Conservation (phyloP, 768 basidiomycete genomes). For the Dictyophora rubrovolvata region DNA sequence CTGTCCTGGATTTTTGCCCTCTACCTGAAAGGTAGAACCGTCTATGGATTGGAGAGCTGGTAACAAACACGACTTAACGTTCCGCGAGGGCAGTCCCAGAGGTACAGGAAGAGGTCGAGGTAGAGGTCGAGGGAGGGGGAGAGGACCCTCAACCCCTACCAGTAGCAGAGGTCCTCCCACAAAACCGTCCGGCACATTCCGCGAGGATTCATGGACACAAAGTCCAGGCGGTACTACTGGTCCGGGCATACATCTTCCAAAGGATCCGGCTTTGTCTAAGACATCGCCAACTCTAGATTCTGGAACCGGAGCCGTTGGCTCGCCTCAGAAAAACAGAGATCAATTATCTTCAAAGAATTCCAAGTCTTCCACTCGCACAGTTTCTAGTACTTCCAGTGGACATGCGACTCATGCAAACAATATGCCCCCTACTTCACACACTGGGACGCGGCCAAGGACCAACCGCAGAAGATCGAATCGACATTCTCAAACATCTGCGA, state of each 20-base stretch:
- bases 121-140: constrained; percentile 24
- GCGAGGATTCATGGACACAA: background rate
- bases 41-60: constrained; percentile 7
- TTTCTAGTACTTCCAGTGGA: background rate
- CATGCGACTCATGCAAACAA: constrained; percentile 15
- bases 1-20: too few relatives aligned
- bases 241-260: background rate
- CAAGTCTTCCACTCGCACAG: background rate
- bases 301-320: background rate
- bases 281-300: constrained; percentile 3
- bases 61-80: constrained; percentile 11
- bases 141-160: constrained; percentile 16
- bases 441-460: constrained; percentile 18
- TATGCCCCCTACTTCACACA: constrained; percentile 36
- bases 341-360: background rate
- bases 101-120: constrained; percentile 13
- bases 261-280: background rate
- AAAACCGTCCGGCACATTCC: background rate
- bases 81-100: constrained; percentile 12
- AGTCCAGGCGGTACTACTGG: background rate
- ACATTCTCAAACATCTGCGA: background rate
- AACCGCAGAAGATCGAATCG: background rate
- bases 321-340: background rate
- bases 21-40: too few relatives aligned
- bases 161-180: background rate